Base-by-base conservation (phyloP, 164 flowering plant genomes). In the Stephania cephalantha region DNA sequence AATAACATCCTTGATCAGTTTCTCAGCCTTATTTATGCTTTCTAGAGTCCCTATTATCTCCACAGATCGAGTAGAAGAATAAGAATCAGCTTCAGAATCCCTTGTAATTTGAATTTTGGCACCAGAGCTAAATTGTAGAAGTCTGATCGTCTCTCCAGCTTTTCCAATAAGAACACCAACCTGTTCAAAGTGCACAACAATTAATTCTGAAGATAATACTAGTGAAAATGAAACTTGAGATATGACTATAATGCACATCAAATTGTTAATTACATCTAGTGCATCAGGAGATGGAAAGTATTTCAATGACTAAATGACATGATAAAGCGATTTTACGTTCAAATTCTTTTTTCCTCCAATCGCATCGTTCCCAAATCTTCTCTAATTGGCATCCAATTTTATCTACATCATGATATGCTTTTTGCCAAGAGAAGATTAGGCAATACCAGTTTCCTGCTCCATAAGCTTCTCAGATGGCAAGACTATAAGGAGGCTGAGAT, bases 91-190 rank as follows among this genome's bases (percentile, higher is more conserved):
- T 67, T 95, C 99, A 70, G 87, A 86, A 87, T 94, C 99, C 79
- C 92, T 87, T 29, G 88, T 87, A 12, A 96, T 94, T 78, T 96
- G 99, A 79, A 96, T 96, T 83, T 87, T 90, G 12, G 95, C 97
- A 31, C 98, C 98, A 3, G 98, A 96, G 77, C 89, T 91, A 67
- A 78, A 78, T 74, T 96, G 99, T 70, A 96, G 84, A 77, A 82
- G 84, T 52, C 91, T 82, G 45, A 96, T 91, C 5, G 97, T 92
- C 64, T 91, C 99, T 25, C 97, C 99, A 72, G 89, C 88, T 83
- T 92, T 96, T 45, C 99, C 98, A 76, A 94, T 96, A 25, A 92
- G 90, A 78, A 96, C 97, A 44, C 98, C 97, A 80, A 96, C 99
- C 99, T 90, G 85, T 69, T 46, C 25, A 73, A 74, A 13, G 11